Conservation (phyloP, 176 grass and related monocot species). For the Triticum urartu region DNA sequence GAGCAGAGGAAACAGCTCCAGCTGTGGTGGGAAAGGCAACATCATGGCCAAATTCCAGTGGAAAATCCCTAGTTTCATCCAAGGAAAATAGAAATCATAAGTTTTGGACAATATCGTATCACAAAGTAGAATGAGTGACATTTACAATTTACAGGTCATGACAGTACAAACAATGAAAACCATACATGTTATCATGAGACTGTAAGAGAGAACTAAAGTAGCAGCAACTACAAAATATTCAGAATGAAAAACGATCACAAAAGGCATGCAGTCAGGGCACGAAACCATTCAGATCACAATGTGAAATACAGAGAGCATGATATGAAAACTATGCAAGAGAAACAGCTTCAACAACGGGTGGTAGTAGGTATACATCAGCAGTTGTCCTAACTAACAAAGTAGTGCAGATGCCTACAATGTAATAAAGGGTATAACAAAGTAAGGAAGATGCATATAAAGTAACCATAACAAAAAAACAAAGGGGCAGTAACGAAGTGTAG, state of each 20-base stretch:
- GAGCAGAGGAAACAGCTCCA: slow-evolving; percentile 43
- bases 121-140: not conserved
- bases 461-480: not conserved
- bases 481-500: not conserved
- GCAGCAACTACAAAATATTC: not conserved
- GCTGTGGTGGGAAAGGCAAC: slow-evolving; percentile 47
- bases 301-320: not conserved
- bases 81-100: slow-evolving; percentile 14
- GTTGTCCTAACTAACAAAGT: not conserved
- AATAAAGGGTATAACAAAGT: not conserved
- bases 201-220: not conserved
- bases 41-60: slow-evolving; percentile 62
- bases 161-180: slow-evolving; percentile 3
- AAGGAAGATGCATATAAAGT: not conserved
- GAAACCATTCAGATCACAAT: slow-evolving; percentile 8
- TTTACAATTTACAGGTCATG: not conserved
- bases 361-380: not conserved
- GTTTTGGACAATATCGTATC: not conserved
- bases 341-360: not conserved
- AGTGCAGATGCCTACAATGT: not conserved
- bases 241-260: not conserved
- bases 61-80: slow-evolving; percentile 45
- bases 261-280: not conserved
- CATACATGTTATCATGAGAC: not conserved
- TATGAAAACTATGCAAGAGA: not conserved